phyloP scores from a whole-genome alignment of 805 yeast species.

The Saturnispora dispora region DNA sequence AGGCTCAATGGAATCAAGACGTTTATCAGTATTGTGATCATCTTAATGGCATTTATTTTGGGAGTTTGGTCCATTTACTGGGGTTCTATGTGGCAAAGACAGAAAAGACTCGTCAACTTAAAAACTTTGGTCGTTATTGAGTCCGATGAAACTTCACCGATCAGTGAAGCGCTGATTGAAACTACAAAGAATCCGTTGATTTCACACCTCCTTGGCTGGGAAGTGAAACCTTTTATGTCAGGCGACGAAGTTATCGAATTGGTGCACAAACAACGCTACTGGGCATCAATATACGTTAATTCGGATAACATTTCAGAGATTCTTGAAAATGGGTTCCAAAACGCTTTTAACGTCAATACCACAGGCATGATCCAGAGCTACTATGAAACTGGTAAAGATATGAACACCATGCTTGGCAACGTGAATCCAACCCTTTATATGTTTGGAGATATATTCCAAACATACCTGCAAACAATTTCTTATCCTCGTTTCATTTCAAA shows the following conservation, averaged over 20 bases:
- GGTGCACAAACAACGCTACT: constrained; percentile 48
- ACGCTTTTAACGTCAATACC: constrained; percentile 25
- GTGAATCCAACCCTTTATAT: constrained; percentile 35
- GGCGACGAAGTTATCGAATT: constrained; percentile 33
- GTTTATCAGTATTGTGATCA: constrained; percentile 13
- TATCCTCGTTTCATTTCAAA: constrained; percentile 26
- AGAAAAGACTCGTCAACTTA: constrained; percentile 26
- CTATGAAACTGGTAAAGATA: constrained; percentile 61
- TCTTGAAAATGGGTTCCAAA: constrained; percentile 32
- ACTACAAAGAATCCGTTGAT: constrained; percentile 13
- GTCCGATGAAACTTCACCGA: constrained; percentile 23
- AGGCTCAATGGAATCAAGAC: constrained; percentile 9
- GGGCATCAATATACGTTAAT: constrained; percentile 52
- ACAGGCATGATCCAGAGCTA: constrained; percentile 20
- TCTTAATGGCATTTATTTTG: constrained; percentile 31
- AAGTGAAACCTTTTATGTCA: constrained; percentile 20
- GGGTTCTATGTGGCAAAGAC: constrained; percentile 35
- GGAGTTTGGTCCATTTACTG: constrained; percentile 38
- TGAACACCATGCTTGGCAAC: constrained; percentile 36
- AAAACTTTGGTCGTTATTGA: constrained; percentile 33
- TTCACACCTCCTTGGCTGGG: constrained; percentile 30
- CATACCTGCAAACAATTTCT: constrained; percentile 10
- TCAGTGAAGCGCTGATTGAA: constrained; percentile 25
- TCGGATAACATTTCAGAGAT: constrained; percentile 35
- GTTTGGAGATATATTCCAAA: constrained; percentile 28